Conservation (phyloP, 306 rosid genomes). For the Geum urbanum region DNA sequence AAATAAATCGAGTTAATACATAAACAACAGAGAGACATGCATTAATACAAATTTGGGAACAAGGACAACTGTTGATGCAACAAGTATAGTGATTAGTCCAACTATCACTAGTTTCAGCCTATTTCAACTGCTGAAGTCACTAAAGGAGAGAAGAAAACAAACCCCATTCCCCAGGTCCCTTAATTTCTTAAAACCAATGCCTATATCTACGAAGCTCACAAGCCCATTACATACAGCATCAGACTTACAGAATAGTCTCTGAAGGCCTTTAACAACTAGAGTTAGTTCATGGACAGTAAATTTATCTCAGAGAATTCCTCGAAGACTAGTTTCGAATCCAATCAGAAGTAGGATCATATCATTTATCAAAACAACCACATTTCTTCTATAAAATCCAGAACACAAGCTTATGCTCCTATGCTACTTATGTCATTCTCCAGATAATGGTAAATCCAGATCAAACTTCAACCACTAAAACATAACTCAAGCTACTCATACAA, state of each 20-base stretch:
- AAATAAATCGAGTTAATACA: constrained; percentile 10
- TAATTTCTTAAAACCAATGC: no score
- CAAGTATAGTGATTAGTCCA: no score
- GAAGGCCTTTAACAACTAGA: not conserved
- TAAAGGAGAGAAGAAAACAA: not conserved
- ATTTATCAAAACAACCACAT: not conserved
- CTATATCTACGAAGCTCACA: no score
- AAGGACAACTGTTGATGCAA: no score
- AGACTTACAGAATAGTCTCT: not conserved
- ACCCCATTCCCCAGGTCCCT: not conserved
- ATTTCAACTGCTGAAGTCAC: not conserved
- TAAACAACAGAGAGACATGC: no score
- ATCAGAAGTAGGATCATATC: not conserved
- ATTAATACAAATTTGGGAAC: no score
- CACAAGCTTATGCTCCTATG: not conserved
- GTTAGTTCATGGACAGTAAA: constrained; percentile 7
- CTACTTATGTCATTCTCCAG: not conserved
- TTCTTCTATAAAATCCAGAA: not conserved
- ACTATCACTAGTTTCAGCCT: not conserved
- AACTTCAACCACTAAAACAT: not conserved
- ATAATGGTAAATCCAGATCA: constrained; percentile 35
- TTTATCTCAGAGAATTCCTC: not conserved
- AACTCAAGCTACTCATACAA: constrained; percentile 1
- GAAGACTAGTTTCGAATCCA: no score
- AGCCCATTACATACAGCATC: not conserved